Base-by-base conservation (phyloP, 148 eudicot species). In the Chenopodium album region DNA sequence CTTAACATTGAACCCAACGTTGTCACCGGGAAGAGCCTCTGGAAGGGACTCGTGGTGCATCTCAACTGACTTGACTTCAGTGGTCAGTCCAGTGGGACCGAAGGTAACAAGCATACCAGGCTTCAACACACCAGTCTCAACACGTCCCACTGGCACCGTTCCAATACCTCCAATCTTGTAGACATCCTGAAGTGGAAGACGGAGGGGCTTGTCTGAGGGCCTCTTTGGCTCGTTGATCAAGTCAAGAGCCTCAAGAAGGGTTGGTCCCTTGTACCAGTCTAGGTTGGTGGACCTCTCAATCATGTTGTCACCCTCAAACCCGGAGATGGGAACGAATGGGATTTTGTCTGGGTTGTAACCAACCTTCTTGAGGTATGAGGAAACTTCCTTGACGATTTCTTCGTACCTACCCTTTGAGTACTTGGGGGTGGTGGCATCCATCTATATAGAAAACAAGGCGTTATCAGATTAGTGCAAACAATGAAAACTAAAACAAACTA, bases 351-450 rank as follows among this genome's bases (percentile, higher is more conserved):
- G 88, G 78, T 86, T 86, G 88, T 86, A 86, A 2, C 88, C 88
- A 13, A 86, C 88, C 86, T 83, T 83, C 79, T 86, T 86, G 62
- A 86, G 63, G 80, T 86, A 86, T 3, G 88, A 86, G 1, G 85
- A 77, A 26, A 86, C 88, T 78, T 86, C 88, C 82, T 86, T 86
- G 14, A 83, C 84, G 34, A 86, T 86, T 83, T 86, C 88, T 1
- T 86, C 88, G 7, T 80, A 86, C 88, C 88, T 86, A 16, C 84
- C 75, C 84, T 86, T 83, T 11, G 86, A 83, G 80, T 86, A 86
- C 84, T 86, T 86, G 62, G 88, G 88, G 10, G 88, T 86, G n/a
- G 86, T 86, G n/a, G 88, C 88, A 80, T 86, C 88, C 88, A 86
- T 86, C 88, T 86, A 31, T 19, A 5, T 20, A 64, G 0, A 19